Base-by-base conservation (phyloP, 495 filamentous ascomycete species). In the Thozetella sp. region DNA sequence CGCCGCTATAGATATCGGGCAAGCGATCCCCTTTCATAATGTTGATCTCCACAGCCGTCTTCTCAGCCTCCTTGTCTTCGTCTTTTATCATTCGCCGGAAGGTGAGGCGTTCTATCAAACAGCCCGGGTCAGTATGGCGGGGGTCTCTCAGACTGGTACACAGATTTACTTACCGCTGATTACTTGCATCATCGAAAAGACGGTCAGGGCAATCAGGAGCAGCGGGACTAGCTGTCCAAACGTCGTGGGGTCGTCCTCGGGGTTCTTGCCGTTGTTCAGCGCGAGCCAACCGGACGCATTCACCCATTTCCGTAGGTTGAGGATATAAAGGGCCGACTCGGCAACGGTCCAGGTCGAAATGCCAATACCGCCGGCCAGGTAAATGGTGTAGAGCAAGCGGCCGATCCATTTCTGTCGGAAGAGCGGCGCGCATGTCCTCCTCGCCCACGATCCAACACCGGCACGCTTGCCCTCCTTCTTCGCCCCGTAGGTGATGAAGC, bases 171-270 rank as follows among this genome's bases (percentile, higher is more conserved):
- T 57, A 72, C 71, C 71, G 24, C 66, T 71, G 53, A 74, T 26
- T 19, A 66, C 62, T 50, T 74, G 71, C 53, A 64, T 40, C 26
- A 72, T 67, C 48, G 61, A 64, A 27, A 74, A 74, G 11, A 74
- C 25, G 54, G 67, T 72, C 57, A 74, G 51, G 22, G 57, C 56
- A 12, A 64, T 67, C 23, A 69, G 57, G 2, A 74, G 51, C 25
- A 73, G 64, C 22, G 72, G 72, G 20, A 75, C 69, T 24, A 75
- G 67, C 58, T 75, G 72, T 15, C 72, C 70, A 13, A 75, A 75
- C n/a, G 66, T 66, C 20, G 63, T 67, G 3, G 68, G 56, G 27
- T 75, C 72, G 40, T 72, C 64, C 54, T 75, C 72, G 22, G 63
- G 51, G 51, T 67, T 72, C 43, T 56, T 26, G 25, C 58, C 55